Conservation (phyloP, 2,329 filamentous ascomycete species). For the Alternaria sp. region DNA sequence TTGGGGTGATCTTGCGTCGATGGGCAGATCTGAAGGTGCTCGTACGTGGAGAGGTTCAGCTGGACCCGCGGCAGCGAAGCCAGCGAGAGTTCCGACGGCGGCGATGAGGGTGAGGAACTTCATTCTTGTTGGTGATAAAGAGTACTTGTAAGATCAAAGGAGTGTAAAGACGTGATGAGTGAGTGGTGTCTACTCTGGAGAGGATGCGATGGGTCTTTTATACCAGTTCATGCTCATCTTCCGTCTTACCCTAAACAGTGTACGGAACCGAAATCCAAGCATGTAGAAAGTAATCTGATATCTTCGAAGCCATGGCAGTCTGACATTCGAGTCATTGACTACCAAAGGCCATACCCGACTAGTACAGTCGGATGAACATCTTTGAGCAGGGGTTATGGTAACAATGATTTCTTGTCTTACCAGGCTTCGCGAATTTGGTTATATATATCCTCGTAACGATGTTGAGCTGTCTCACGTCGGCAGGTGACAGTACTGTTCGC, state of each 20-base stretch:
- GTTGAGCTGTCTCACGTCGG: too few relatives aligned
- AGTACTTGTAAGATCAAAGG: not conserved
- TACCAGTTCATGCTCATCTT: not conserved
- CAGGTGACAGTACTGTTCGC: too few relatives aligned
- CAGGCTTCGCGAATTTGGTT: not conserved
- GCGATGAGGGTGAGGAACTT: not conserved
- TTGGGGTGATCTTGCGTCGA: not conserved
- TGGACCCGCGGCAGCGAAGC: not conserved
- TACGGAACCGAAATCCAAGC: not conserved
- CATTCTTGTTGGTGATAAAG: not conserved
- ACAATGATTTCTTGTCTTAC: not conserved
- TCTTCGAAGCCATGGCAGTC: not conserved
- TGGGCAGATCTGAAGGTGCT: not conserved
- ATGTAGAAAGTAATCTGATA: not conserved
- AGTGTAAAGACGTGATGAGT: not conserved
- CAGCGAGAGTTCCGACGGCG: not conserved
- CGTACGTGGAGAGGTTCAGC: not conserved
- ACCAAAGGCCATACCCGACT: not conserved
- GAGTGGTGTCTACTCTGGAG: not conserved
- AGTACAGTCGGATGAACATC: not conserved
- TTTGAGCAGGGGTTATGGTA: not conserved
- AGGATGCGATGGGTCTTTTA: not conserved
- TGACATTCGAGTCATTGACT: not conserved
- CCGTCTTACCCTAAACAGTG: not conserved
- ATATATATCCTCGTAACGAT: accelerated